Base-by-base conservation (phyloP, 768 basidiomycete species). In the Termitomyces sp. region DNA sequence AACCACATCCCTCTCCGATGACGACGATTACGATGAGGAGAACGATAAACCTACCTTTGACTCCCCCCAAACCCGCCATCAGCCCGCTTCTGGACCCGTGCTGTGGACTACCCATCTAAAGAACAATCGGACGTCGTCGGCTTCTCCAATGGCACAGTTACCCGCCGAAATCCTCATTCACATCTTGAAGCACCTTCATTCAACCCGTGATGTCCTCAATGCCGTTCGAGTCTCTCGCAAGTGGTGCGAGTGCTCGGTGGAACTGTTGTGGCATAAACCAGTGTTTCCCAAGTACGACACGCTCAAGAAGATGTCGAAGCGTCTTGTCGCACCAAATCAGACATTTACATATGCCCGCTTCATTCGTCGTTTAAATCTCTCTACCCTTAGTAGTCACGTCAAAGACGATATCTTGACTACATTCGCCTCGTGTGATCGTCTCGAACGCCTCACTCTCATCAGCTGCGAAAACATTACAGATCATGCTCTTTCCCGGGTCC, bases 191-290 rank as follows among this genome's bases (percentile, higher is more conserved):
- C 84, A 94, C 64, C 79, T 99, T 12, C 83, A 88, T 62, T 79
- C 83, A 0, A 75, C 87, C 31, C 78, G 81, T 58, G 91, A 96
- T 70, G 80, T 98, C 46, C 83, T 88, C 61, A 76, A 79, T 61
- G 80, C 84, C 40, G 79, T 95, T 59, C 84, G 88, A 56, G 95
- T 98, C 27, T 94, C 87, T 19, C 86, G 92, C 56, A 81, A 85
- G 27, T 99, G 96, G 95, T 98, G 94, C 78, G 89, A 95, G 68
- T 97, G 94, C 71, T 86, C 93, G 31, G 94, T 95, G 42, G 92
- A 98, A 71, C 81, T 98, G 21, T 79, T 98, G 23, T 99, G 95
- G 95, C 89, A 94, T 71, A 89, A 91, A 65, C 95, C 95, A 19
- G 77, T 78, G 53, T 85, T 98, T 67, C 76, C 84, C 25, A 83